phyloP scores from a whole-genome alignment of 2,329 filamentous ascomycete genomes.

The Phyllosticta citribraziliensis region DNA sequence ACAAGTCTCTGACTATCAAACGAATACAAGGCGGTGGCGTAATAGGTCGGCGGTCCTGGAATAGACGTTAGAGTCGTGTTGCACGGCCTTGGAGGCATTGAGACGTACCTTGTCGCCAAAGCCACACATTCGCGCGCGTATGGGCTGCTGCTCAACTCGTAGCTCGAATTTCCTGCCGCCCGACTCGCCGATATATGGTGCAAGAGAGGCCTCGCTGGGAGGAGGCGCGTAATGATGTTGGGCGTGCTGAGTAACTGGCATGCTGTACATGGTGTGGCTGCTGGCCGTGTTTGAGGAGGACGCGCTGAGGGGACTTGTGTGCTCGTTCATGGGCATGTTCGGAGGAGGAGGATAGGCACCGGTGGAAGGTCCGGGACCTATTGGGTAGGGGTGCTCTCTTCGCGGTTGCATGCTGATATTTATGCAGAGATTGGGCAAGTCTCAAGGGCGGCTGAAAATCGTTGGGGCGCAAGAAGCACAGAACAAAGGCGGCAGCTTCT shows the following conservation, averaged over 20 bases:
- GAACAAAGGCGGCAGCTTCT: neutral
- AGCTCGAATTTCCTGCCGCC: conserved; percentile 40
- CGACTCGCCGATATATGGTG: neutral
- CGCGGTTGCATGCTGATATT: conserved; percentile 4
- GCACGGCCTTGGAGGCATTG: conserved; percentile 7
- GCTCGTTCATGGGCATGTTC: conserved; percentile 3
- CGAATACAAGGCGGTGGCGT: conserved; percentile 89
- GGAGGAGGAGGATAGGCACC: conserved; percentile 1
- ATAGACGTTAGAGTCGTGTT: neutral
- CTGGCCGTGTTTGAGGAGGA: conserved; percentile 4
- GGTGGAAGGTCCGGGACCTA: conserved; percentile 3
- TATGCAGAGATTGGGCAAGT: neutral
- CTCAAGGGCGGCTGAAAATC: neutral
- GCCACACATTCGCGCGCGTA: conserved; percentile 93
- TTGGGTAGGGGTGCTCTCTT: conserved; percentile 6
- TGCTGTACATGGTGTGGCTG: conserved; percentile 7
- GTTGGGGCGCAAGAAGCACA: neutral
- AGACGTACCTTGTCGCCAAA: conserved; percentile 83
- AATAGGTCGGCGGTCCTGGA: conserved; percentile 82
- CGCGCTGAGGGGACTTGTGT: neutral
- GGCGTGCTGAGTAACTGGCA: neutral
- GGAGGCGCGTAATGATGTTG: neutral
- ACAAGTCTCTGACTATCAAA: conserved; percentile 65
- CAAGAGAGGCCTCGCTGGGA: neutral
- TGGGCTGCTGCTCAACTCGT: conserved; percentile 79